These are phyloP conservation scores for Mrakia hoshinonis DNA, from an alignment of 768 basidiomycete genomes.

Conservation along the genomic window DNA sequence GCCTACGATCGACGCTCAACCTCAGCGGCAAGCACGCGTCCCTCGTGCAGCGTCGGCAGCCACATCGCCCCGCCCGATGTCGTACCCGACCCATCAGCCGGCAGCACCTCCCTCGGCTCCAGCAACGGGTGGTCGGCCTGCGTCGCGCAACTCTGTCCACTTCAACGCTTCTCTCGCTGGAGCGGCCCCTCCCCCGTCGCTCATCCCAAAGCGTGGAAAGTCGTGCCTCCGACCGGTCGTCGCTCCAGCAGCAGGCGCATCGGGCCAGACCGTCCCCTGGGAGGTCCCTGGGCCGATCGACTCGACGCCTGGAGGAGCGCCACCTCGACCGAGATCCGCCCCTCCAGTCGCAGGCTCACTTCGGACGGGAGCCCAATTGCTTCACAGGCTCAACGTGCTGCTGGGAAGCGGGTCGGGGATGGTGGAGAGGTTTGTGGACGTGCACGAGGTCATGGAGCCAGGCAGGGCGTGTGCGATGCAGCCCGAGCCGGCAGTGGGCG, in stretches of 20 bases:
- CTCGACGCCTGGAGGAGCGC: neutral
- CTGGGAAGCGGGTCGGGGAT: neutral
- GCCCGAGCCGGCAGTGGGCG: neutral
- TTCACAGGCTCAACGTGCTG: neutral
- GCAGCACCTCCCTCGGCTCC: no score
- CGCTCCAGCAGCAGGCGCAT: neutral
- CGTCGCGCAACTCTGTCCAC: neutral
- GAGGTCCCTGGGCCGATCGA: neutral
- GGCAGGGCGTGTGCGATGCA: conserved; percentile 4
- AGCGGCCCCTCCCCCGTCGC: neutral
- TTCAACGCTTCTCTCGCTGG: neutral
- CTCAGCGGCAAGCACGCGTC: no score
- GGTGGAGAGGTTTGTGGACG: neutral
- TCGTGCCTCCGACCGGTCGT: neutral
- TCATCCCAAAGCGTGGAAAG: neutral
- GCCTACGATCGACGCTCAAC: no score
- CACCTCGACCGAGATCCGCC: neutral
- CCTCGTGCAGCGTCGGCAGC: no score
- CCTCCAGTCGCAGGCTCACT: neutral
- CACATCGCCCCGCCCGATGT: no score
- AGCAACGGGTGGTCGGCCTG: no score
- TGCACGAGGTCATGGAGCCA: neutral
- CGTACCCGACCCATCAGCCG: no score
- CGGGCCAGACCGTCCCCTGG: neutral
- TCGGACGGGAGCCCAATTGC: neutral